These are phyloP conservation scores for Colletotrichum sojae DNA, from an alignment of 2,329 filamentous ascomycete species.

Conservation along the genomic window DNA sequence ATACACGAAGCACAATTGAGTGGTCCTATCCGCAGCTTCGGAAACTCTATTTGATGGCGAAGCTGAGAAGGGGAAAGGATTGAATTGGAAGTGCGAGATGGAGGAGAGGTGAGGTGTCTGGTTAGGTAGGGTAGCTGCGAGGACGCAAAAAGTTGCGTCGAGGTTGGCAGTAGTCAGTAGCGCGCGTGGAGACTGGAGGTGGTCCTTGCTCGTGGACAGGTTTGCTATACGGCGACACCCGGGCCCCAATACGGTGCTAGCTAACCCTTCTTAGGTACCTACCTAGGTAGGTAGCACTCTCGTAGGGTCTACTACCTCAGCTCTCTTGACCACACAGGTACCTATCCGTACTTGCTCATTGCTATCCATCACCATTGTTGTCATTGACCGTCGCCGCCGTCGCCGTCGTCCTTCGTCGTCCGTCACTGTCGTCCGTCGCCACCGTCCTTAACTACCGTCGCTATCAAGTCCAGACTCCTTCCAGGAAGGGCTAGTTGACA, in stretches of 20 bases:
- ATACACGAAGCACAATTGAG: slow-evolving; percentile 13
- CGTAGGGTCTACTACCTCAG: too few relatives aligned
- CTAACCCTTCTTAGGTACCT: too few relatives aligned
- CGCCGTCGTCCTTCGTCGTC: too few relatives aligned
- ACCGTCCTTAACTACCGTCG: too few relatives aligned
- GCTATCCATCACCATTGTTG: too few relatives aligned
- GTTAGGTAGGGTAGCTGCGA: slow-evolving; percentile 35
- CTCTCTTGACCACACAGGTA: too few relatives aligned
- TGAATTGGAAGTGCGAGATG: slow-evolving; percentile 9
- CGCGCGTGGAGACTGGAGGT: neutral
- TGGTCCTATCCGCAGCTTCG: slow-evolving; percentile 30
- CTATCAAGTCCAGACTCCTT: too few relatives aligned
- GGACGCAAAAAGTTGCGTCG: slow-evolving; percentile 31
- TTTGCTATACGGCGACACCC: neutral
- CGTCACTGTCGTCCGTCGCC: too few relatives aligned
- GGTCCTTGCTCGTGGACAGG: slow-evolving; percentile 1
- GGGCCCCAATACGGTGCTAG: neutral
- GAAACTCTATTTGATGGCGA: slow-evolving; percentile 28
- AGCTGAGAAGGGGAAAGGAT: slow-evolving; percentile 24
- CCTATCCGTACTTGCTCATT: too few relatives aligned
- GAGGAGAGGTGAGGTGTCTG: slow-evolving; percentile 30
- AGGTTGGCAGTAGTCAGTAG: neutral
- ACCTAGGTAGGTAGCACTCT: too few relatives aligned
- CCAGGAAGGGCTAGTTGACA: too few relatives aligned
- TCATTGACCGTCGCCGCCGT: too few relatives aligned